A percentile compares a stretch with the other conserved stretches of the same genome.
These are phyloP conservation scores for Coffea canephora DNA, from an alignment of 257 asterid species.

Conservation along the genomic window DNA sequence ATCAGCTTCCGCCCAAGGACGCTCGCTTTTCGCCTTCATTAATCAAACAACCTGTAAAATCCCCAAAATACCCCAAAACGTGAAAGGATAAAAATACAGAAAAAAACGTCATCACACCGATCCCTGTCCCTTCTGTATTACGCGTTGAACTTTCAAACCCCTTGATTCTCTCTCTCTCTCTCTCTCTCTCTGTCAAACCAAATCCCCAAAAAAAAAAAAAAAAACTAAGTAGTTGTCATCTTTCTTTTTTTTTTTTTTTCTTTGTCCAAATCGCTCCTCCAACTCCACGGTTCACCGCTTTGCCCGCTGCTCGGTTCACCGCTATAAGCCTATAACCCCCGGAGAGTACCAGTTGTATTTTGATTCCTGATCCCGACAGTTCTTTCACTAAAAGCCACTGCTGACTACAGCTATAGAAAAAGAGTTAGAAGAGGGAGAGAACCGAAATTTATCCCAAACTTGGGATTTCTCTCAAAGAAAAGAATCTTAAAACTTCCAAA, in stretches of 20 bases:
- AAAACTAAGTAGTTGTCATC: neutral
- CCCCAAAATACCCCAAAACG: neutral
- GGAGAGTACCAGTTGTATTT: neutral
- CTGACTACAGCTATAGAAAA: slow-evolving; percentile 21
- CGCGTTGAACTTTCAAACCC: slow-evolving; percentile 44
- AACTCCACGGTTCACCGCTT: neutral
- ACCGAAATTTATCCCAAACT: slow-evolving; percentile 28
- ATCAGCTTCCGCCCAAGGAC: neutral
- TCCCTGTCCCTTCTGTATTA: slow-evolving; percentile 45
- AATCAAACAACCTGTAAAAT: neutral
- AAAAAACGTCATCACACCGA: slow-evolving; percentile 15
- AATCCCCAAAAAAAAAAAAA: neutral
- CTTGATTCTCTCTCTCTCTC: neutral
- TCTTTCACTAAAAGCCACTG: slow-evolving; percentile 21
- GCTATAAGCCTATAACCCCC: too few relatives aligned
- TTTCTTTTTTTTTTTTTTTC: slow-evolving; percentile 20
- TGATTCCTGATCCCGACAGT: slow-evolving; percentile 40
- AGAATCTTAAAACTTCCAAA: slow-evolving; percentile 37
- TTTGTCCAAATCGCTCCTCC: slow-evolving; percentile 43
- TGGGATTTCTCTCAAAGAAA: slow-evolving; percentile 55
- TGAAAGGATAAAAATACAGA: neutral
- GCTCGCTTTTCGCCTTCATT: neutral
- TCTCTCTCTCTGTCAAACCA: neutral
- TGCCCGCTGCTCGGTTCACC: neutral
- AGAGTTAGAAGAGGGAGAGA: slow-evolving; percentile 32